A percentile compares a stretch with the other conserved stretches of the same genome.
phyloP scores from a whole-genome alignment of 2,329 filamentous ascomycete species.

The Diaporthe sp. region DNA sequence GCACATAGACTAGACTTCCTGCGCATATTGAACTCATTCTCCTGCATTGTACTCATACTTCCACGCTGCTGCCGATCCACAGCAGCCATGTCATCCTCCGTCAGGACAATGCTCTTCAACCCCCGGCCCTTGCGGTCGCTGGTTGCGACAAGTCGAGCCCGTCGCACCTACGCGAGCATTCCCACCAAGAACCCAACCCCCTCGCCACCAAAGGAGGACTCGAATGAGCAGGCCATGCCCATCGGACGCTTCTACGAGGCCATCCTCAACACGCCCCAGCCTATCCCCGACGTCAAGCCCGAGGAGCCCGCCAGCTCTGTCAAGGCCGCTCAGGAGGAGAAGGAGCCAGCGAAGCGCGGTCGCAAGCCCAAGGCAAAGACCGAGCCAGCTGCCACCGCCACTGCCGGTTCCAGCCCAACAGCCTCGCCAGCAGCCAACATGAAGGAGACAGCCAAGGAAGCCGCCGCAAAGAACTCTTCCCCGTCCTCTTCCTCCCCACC shows the following conservation, averaged over 20 bases:
- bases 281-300: constrained; percentile 56
- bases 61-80: constrained; percentile 5
- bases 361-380: constrained; percentile 42
- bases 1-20: not conserved
- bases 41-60: not conserved
- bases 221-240: constrained; percentile 59
- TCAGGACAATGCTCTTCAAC: constrained; percentile 45
- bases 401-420: constrained; percentile 32
- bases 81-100: constrained; percentile 34
- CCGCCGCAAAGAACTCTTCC: constrained; percentile 34
- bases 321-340: constrained; percentile 41
- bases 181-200: constrained; percentile 46
- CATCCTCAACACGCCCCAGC: constrained; percentile 63
- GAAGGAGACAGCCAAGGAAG: constrained; percentile 39
- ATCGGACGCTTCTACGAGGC: constrained; percentile 71
- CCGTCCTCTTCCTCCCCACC: constrained; percentile 21
- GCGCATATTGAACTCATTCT: not conserved
- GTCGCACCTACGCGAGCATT: constrained; percentile 46
- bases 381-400: constrained; percentile 36
- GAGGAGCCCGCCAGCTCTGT: constrained; percentile 58
- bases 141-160: constrained; percentile 37
- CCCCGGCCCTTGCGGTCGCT: constrained; percentile 46
- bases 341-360: constrained; percentile 42
- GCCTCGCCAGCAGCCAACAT: constrained; percentile 36
- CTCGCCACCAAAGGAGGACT: constrained; percentile 44